Conservation (phyloP, 2,329 filamentous ascomycete genomes). For the Scedosporium minutisporum region DNA sequence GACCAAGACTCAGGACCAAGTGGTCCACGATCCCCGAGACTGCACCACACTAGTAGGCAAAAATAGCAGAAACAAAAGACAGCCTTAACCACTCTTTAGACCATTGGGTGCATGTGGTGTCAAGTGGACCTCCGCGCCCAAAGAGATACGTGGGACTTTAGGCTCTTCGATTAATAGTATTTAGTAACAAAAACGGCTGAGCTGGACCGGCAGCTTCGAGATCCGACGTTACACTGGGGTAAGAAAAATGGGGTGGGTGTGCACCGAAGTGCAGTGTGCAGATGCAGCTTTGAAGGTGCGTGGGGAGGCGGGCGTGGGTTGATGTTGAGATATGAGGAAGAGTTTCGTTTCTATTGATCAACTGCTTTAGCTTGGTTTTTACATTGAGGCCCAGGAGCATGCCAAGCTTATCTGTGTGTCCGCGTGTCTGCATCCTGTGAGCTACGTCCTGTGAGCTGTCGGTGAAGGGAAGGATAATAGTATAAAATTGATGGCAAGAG, state of each 20-base stretch:
- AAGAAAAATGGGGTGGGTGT: neutral
- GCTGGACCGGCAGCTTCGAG: neutral
- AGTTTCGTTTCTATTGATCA: too few species aligned
- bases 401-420: too few species aligned
- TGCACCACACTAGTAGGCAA: too few species aligned
- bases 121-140: neutral
- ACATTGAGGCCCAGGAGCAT: too few species aligned
- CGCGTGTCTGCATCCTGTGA: too few species aligned
- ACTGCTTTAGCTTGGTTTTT: too few species aligned
- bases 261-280: neutral
- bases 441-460: too few species aligned
- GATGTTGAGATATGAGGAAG: neutral
- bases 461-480: too few species aligned
- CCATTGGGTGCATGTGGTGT: neutral
- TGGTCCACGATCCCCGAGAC: too few species aligned
- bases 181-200: constrained; percentile 2
- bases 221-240: constrained; percentile 5
- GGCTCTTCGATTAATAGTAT: constrained; percentile 2
- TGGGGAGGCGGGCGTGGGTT: neutral
- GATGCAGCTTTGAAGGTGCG: neutral
- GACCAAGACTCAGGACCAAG: too few species aligned
- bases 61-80: neutral
- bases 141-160: constrained; percentile 1
- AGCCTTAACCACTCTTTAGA: neutral
- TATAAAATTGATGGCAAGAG: too few species aligned